Evolutionary conservation across 768 basidiomycete genomes (phyloP).

Genomic region (Tulasnella sp.): DNA sequence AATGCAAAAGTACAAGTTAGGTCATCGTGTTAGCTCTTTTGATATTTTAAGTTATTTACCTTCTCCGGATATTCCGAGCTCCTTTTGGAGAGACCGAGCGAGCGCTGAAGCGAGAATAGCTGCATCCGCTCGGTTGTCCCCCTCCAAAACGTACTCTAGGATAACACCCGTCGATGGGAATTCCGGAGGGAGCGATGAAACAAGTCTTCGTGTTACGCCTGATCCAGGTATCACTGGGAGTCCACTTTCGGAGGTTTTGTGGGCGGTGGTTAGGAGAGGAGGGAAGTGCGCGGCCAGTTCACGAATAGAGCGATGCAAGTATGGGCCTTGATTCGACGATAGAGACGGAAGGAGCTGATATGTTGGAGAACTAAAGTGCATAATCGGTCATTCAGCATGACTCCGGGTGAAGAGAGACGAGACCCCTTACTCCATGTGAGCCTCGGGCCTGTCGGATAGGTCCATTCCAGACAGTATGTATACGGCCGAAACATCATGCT

Average conservation of each 20-base stretch:
- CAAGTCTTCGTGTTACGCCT: slow-evolving; percentile 55
- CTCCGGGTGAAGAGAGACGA: no score
- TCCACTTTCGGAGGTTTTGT: slow-evolving; percentile 20
- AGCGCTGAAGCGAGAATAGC: slow-evolving; percentile 44
- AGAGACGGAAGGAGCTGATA: slow-evolving; percentile 41
- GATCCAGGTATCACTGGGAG: slow-evolving; percentile 72
- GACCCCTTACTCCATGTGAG: slow-evolving; percentile 71
- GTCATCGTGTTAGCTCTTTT: no score
- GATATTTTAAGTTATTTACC: neutral
- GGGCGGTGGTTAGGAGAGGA: slow-evolving; percentile 17
- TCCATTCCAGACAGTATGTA: slow-evolving; percentile 70
- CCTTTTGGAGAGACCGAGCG: slow-evolving; percentile 35
- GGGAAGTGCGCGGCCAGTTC: slow-evolving; percentile 26
- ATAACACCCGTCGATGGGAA: slow-evolving; percentile 45
- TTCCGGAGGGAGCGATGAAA: slow-evolving; percentile 47
- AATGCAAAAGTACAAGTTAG: no score
- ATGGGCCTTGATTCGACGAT: slow-evolving; percentile 30
- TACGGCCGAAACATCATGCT: slow-evolving; percentile 38
- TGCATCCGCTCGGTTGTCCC: slow-evolving; percentile 70
- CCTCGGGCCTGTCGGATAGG: slow-evolving; percentile 56
- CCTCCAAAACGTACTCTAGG: slow-evolving; percentile 69
- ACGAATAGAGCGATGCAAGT: slow-evolving; percentile 32
- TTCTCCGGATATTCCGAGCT: slow-evolving; percentile 17
- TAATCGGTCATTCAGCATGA: no score
- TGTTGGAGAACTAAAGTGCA: slow-evolving; percentile 47